Evolutionary conservation across 1,284 basidiomycete species (phyloP).

Genomic region (Phaffia rhodozyma): DNA sequence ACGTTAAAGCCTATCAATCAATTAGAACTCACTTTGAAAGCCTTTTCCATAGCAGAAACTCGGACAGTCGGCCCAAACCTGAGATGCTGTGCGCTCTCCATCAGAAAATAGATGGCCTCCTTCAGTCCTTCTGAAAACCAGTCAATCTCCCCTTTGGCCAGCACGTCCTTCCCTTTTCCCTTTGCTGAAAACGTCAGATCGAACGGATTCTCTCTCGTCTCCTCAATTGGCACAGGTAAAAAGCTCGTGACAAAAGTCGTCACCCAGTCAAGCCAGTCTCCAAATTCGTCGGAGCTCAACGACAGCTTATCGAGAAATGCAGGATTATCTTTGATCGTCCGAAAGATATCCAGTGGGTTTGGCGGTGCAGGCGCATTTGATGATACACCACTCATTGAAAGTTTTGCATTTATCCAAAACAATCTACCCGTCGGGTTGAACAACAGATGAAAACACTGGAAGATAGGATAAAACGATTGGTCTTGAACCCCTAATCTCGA

Average conservation of each 20-base stretch:
- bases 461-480: conserved; percentile 34
- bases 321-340: conserved; percentile 65
- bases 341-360: conserved; percentile 55
- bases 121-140: conserved; percentile 56
- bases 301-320: conserved; percentile 47
- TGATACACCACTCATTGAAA: conserved; percentile 30
- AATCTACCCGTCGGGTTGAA: conserved; percentile 43
- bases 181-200: conserved; percentile 20
- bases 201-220: conserved; percentile 19
- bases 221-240: conserved; percentile 19
- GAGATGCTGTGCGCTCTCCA: conserved; percentile 64
- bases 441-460: conserved; percentile 48
- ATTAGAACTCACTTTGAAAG: conserved; percentile 46
- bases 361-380: conserved; percentile 2
- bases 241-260: conserved; percentile 24
- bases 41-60: conserved; percentile 48
- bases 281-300: conserved; percentile 4
- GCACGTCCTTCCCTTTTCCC: conserved; percentile 27
- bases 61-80: conserved; percentile 46
- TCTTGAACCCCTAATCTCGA: too few species aligned
- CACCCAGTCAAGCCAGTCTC: conserved; percentile 24
- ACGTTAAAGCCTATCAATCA: background rate
- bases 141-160: conserved; percentile 38
- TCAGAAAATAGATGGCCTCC: conserved; percentile 55
- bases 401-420: conserved; percentile 55